Evolutionary conservation across 108 stramenopile genomes (phyloP), one percentile per base, ranked within the genome.

Genomic region (Discostella pseudostelligera): DNA sequence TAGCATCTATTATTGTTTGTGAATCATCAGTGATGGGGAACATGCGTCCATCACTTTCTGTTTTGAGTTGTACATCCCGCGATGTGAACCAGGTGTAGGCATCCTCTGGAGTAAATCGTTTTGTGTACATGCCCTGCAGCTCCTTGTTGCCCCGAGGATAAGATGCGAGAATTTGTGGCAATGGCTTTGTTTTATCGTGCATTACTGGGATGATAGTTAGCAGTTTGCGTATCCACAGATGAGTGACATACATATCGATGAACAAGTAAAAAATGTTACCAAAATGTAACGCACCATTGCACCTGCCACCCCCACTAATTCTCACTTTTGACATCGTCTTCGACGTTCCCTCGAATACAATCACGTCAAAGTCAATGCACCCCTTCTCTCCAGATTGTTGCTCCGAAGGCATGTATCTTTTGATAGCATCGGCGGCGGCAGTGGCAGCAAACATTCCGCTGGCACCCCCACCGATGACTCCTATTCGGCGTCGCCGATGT

Each of bases 31-130:
- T 93, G 6, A 58, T 62, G 10, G 97, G 97, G 70, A 97, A 97
- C 94, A 96, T 96, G 24, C 97, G 89, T 12, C 97, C 87, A 76
- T 97, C 97, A 9, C 58, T 61, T 65, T 97, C 97, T 17, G 94
- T 96, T 66, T 97, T 97, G 25, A 96, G 79, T 40, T 58, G n/a
- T 0, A 97, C 96, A 47, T 95, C 96, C 6, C 88, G 81, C 28
- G 72, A 56, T 59, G 89, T 80, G 72, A 97, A 97, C 95, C 95
- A 97, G 20, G 75, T 82, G 48, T 79, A 70, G 0, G 92, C 89
- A 63, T 91, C 86, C 0, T 68, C 59, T 0, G 94, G 95, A 8
- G 90, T 81, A 53, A 96, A 96, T 35, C 79, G 79, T 50, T 81
- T 89, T 0, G 65, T 86, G 54, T 81, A 86, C 19, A 92, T 37